These are phyloP conservation scores for Escovopsis sp. DNA, from an alignment of 2,329 filamentous ascomycete genomes.

Conservation along the genomic window DNA sequence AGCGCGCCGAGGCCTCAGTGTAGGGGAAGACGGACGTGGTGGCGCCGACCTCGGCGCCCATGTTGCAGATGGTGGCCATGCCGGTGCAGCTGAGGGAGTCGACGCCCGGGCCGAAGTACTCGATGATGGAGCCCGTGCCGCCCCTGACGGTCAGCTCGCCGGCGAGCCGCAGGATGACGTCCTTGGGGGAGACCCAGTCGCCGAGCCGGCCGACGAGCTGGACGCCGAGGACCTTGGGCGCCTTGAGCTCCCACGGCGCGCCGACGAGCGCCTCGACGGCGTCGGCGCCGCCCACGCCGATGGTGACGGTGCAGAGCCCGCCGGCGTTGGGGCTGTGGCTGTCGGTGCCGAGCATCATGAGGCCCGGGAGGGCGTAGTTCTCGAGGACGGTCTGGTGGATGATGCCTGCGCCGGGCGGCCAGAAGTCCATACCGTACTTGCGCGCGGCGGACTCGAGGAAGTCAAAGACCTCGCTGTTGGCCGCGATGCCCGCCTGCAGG, in stretches of 20 bases:
- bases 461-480: constrained; percentile 95
- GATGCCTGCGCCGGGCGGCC: constrained; percentile 85
- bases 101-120: constrained; percentile 85
- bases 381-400: constrained; percentile 97
- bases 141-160: constrained; percentile 84
- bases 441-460: constrained; percentile 86
- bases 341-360: constrained; percentile 99
- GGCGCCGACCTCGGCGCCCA: constrained; percentile 85
- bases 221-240: constrained; percentile 79
- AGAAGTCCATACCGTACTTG: constrained; percentile 90
- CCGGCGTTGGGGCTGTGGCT: constrained; percentile 97
- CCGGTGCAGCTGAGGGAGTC: constrained; percentile 81
- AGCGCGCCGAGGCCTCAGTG: constrained; percentile 67
- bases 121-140: constrained; percentile 86
- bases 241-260: constrained; percentile 94
- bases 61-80: constrained; percentile 85
- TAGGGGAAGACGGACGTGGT: constrained; percentile 94
- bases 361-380: constrained; percentile 90
- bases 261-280: constrained; percentile 94
- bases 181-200: constrained; percentile 90
- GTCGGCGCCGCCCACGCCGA: constrained; percentile 93
- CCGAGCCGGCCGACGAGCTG: constrained; percentile 68
- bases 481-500: constrained; percentile 68
- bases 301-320: constrained; percentile 82
- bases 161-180: constrained; percentile 81